A percentile compares a stretch with the other conserved stretches of the same genome.
phyloP scores from a whole-genome alignment of 306 rosid species.

The Pachyrhizus erosus region DNA sequence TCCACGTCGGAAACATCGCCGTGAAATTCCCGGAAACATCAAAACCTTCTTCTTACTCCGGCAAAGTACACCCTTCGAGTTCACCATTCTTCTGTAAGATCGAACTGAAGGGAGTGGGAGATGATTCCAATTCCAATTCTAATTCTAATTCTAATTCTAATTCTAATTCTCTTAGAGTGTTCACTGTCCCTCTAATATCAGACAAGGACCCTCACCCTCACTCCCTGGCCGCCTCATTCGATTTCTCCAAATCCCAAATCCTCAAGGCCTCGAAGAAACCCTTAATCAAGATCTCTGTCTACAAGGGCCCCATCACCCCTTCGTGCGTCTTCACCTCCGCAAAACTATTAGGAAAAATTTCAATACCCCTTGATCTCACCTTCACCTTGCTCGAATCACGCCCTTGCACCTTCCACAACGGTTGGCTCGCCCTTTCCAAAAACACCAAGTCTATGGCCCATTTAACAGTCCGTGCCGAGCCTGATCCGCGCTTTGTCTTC shows the following conservation, averaged over 20 bases:
- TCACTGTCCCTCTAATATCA: conserved; percentile 53
- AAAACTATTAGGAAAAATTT: conserved; percentile 57
- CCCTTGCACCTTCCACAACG: conserved; percentile 62
- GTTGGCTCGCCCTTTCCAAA: conserved; percentile 59
- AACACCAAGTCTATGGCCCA: conserved; percentile 34
- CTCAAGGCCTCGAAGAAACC: conserved; percentile 41
- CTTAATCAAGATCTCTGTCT: conserved; percentile 53
- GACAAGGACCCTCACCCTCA: conserved; percentile 36
- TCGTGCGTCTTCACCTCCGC: conserved; percentile 50
- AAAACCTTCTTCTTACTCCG: conserved; percentile 59
- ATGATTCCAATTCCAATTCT: conserved; percentile 43
- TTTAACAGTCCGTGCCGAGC: conserved; percentile 60
- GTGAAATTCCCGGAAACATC: conserved; percentile 60
- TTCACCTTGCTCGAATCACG: conserved; percentile 50
- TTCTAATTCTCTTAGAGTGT: not conserved
- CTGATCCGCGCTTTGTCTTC: conserved; percentile 81
- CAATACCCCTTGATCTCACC: conserved; percentile 57
- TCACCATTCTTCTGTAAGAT: conserved; percentile 72
- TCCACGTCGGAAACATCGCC: conserved; percentile 76
- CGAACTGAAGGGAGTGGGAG: conserved; percentile 48
- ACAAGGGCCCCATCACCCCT: conserved; percentile 44
- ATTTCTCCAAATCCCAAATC: conserved; percentile 60
- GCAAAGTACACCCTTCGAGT: conserved; percentile 58
- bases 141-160: not conserved
- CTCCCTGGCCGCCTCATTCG: conserved; percentile 64